Evolutionary conservation across 805 yeast species (phyloP), one percentile per base, ranked within the genome.

Genomic region (Pichia deserticola): DNA sequence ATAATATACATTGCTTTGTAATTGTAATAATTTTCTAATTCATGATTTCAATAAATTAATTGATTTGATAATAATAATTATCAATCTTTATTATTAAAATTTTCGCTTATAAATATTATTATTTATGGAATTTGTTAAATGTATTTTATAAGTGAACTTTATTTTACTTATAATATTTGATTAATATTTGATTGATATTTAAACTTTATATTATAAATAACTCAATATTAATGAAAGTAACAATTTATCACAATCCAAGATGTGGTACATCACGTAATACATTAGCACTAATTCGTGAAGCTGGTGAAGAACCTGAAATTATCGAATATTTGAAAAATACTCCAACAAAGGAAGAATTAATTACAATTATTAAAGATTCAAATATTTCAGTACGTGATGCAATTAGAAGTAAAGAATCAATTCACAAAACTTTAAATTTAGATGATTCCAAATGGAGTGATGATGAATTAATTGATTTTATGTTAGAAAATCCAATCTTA

Each of bases 311-410:
- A 8, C 40, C 35, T 12, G 40, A 27, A 4, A 35, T 46, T 10
- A 40, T 46, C 34, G 49, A 46, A 36, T 46, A 46, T 41, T 29
- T 46, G 35, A 40, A 46, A 35, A 40, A 40, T 2, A 40, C 49
- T 30, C 49, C 49, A 28, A 28, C 36, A 10, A 27, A 29, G 29
- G 35, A 46, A 15, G 44, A 40, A 34, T 36, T 46, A 29, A 28
- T 40, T 34, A 32, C 36, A 5, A 27, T 46, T 20, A 46, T 40
- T 12, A 8, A 40, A 13, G 36, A 34, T 20, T 40, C 49, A 5
- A 40, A 40, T 25, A 28, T 46, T 4, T 12, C 44, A n/a, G 44
- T 46, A 12, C 49, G 49, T 46, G 49, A 46, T 10, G 44, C 30
- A 30, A 39, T 46, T 25, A 34, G 44, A 30, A 46, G 27, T 6